Evolutionary conservation across 2,329 filamentous ascomycete genomes (phyloP), one percentile per base, ranked within the genome.

Genomic region (Scedosporium dehoogii): DNA sequence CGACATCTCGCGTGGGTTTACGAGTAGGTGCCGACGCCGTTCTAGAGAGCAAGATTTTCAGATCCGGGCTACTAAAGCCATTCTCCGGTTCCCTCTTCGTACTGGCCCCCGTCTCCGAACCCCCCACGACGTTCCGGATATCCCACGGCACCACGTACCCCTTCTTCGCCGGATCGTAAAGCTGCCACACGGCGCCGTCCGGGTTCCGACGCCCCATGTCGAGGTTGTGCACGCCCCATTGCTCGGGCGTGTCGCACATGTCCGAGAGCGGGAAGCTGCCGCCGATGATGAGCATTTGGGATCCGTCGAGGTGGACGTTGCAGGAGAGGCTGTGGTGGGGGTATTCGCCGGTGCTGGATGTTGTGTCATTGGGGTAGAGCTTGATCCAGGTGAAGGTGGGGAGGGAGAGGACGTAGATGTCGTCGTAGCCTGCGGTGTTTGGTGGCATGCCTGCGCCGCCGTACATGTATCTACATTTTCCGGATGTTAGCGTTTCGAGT

Each of bases 311-410:
- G 25, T 85, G 72, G 29, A 87, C 80, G 67, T 84, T 84, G 69
- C 84, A 87, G 42, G 77, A 81, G 29, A 85, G 74, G 27, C 79
- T 81, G 69, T 86, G 79, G 65, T 85, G 82, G 14, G 78, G 78
- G 44, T 73, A 75, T 46, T 68, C 69, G 33, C 77, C 73, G 1
- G 75, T 76, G 18, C 38, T 41, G 14, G 70, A 69, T 62, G 76
- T 73, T 58, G 68, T 68, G 62, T 75, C 71, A 56, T 71, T 71
- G 12, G 78, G 79, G 62, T 78, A 82, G 66, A 79, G 76, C 65
- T 81, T 82, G 65, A 86, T 81, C 85, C 85, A 88, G 3, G 76
- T 81, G 70, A 88, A 88, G 1, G 82, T 81, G 1, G 85, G 85
- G 16, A 88, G 74, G 6, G 80, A 79, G 21, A 88, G 75, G 62